Evolutionary conservation across 1,284 basidiomycete species (phyloP).

Genomic region (Irpex sp.): DNA sequence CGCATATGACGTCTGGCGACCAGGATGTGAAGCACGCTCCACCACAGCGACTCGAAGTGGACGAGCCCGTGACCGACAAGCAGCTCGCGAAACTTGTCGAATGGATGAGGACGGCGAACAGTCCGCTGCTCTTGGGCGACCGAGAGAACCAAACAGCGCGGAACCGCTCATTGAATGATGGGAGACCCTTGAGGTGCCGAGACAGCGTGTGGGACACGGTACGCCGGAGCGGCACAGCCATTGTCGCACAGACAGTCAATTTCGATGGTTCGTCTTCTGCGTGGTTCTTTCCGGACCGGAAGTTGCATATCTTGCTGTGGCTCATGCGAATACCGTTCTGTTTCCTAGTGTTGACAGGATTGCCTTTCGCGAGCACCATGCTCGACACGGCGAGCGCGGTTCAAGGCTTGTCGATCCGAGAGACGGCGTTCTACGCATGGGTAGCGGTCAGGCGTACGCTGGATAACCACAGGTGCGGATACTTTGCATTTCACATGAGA

Average conservation of each 20-base stretch:
- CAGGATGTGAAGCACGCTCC: background rate
- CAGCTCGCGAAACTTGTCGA: background rate
- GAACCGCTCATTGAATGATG: background rate
- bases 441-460: conserved; percentile 16
- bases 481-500: conserved; percentile 4
- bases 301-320: background rate
- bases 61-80: background rate
- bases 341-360: conserved; percentile 7
- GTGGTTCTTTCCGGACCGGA: conserved; percentile 7
- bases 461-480: conserved; percentile 13
- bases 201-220: conserved; percentile 17
- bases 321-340: conserved; percentile 1
- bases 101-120: background rate
- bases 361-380: conserved; percentile 18
- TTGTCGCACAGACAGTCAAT: conserved; percentile 19
- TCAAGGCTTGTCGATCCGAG: conserved; percentile 13
- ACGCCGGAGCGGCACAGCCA: conserved; percentile 11
- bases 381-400: conserved; percentile 17
- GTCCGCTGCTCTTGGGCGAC: background rate
- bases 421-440: conserved; percentile 20
- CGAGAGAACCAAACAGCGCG: background rate
- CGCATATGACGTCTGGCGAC: background rate
- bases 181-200: conserved; percentile 6
- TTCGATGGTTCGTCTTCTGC: conserved; percentile 19
- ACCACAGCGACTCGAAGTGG: background rate